Percentiles rank a stretch among this genome's conserved stretches.
These are phyloP conservation scores for Cryptococcus hybrid DNA, from an alignment of 1,284 basidiomycete species.

Conservation along the genomic window DNA sequence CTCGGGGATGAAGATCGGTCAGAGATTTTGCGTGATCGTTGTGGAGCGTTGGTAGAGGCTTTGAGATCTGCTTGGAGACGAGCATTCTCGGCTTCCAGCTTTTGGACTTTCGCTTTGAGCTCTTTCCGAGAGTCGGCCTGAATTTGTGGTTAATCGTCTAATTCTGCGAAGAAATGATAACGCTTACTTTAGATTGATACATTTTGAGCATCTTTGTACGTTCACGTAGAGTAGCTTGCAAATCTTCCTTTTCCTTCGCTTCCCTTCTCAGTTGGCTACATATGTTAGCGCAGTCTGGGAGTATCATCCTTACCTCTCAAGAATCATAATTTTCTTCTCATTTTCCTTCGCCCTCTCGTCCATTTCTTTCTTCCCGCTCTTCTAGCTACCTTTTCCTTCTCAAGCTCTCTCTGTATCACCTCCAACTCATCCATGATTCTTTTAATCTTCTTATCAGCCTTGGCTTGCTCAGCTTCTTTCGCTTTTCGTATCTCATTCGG, in stretches of 20 bases:
- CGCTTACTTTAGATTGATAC: conserved; percentile 23
- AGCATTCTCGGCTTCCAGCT: conserved; percentile 23
- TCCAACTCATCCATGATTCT: conserved; percentile 18
- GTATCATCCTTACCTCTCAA: conserved; percentile 11
- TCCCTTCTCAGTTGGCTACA: conserved; percentile 14
- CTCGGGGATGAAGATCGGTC: not conserved
- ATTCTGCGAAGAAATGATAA: not conserved
- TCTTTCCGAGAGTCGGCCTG: conserved; percentile 28
- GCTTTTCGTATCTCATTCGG: conserved; percentile 12
- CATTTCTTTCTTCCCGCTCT: conserved; percentile 10
- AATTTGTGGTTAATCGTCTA: not conserved
- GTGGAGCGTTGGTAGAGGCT: not conserved
- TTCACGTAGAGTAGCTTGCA: conserved; percentile 18
- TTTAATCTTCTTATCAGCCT: conserved; percentile 9
- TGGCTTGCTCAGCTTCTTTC: conserved; percentile 9
- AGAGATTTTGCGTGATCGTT: not conserved
- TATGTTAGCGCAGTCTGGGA: not conserved
- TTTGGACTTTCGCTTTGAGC: conserved; percentile 19
- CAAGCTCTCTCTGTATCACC: conserved; percentile 19
- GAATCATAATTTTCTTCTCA: conserved; percentile 9
- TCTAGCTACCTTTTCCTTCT: conserved; percentile 24
- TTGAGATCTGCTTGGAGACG: conserved; percentile 8
- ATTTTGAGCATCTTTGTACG: conserved; percentile 24
- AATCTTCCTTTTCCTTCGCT: conserved; percentile 7
- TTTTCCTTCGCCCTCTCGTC: conserved; percentile 22